These are phyloP conservation scores for Gastrodia elata DNA, from an alignment of 106 monocot species.

Conservation along the genomic window DNA sequence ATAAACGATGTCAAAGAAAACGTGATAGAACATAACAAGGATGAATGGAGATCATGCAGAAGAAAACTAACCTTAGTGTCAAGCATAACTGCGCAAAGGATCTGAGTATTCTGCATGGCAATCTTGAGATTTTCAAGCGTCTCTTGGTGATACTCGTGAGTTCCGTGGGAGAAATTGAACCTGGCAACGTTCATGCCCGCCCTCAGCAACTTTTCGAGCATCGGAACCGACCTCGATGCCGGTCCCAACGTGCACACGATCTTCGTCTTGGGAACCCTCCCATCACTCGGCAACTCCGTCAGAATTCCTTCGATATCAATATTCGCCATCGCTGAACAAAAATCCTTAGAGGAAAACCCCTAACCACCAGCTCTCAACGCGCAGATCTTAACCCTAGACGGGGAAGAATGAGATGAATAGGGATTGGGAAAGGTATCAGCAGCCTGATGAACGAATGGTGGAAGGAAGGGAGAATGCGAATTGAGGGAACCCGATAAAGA, in stretches of 20 bases:
- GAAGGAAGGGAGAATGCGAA: not conserved
- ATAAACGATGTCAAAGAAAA: not conserved
- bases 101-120: conserved; percentile 61
- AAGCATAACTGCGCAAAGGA: conserved; percentile 68
- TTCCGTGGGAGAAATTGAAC: conserved; percentile 69
- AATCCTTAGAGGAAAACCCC: not conserved
- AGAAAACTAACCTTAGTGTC: conserved; percentile 50
- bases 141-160: conserved; percentile 69
- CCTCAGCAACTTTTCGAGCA: conserved; percentile 62
- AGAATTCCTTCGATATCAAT: conserved; percentile 50
- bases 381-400: not conserved
- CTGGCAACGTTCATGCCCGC: conserved; percentile 67
- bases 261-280: conserved; percentile 51
- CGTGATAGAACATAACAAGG: not conserved
- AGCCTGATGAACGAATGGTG: not conserved
- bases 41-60: not conserved
- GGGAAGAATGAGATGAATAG: not conserved
- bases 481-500: not conserved
- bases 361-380: not conserved
- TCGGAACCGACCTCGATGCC: conserved; percentile 57
- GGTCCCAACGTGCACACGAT: conserved; percentile 72
- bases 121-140: conserved; percentile 49
- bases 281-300: conserved; percentile 44
- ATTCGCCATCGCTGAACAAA: conserved; percentile 29
- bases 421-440: not conserved